A percentile compares a stretch with the other conserved stretches of the same genome.
These are phyloP conservation scores for Mortierella hygrophila DNA, from an alignment of 192 early-diverging fungal genomes.

Conservation along the genomic window DNA sequence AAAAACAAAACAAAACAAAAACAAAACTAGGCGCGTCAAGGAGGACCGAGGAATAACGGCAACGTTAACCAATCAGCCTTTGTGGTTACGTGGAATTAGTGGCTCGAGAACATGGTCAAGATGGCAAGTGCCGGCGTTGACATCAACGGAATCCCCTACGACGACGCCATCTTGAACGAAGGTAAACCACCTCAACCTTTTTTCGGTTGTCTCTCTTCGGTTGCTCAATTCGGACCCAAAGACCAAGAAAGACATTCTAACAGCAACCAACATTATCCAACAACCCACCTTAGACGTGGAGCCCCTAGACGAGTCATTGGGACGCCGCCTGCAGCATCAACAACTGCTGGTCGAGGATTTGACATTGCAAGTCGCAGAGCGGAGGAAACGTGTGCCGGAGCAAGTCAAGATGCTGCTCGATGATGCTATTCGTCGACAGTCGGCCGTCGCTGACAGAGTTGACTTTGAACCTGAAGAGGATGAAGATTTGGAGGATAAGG, in stretches of 20 bases:
- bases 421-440: slow-evolving; percentile 55
- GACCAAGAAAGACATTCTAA: too few relatives aligned
- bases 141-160: slow-evolving; percentile 56
- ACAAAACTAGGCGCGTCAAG: background rate
- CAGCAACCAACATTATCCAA: background rate
- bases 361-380: slow-evolving; percentile 50
- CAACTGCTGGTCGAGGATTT: slow-evolving; percentile 50
- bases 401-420: slow-evolving; percentile 59
- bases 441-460: slow-evolving; percentile 48
- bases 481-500: slow-evolving; percentile 1
- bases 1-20: too few relatives aligned
- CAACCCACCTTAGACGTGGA: slow-evolving; percentile 38
- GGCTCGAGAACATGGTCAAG: slow-evolving; percentile 51
- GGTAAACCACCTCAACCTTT: slow-evolving; percentile 19
- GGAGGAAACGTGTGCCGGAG: slow-evolving; percentile 58
- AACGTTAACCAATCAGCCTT: background rate
- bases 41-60: too few relatives aligned
- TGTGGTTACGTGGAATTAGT: slow-evolving; percentile 28
- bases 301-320: slow-evolving; percentile 55
- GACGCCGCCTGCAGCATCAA: slow-evolving; percentile 33
- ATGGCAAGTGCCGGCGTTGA: slow-evolving; percentile 51
- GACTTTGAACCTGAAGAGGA: slow-evolving; percentile 43
- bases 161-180: slow-evolving; percentile 49
- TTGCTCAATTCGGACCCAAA: background rate
- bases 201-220: background rate